Conservation (phyloP, 805 yeast genomes). For the Nakazawaea wyomingensis region DNA sequence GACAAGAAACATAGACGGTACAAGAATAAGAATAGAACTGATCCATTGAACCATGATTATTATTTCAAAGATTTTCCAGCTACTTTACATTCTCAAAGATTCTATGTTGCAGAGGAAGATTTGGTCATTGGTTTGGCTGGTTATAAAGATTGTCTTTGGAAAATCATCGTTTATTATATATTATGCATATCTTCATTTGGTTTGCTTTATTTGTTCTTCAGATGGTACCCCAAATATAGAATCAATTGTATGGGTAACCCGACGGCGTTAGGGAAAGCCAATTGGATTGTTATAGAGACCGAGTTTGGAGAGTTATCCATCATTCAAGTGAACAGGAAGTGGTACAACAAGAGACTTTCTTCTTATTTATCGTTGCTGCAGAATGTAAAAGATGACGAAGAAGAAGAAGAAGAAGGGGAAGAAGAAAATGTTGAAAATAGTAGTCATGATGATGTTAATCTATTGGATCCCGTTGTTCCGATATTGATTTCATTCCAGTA, state of each 20-base stretch:
- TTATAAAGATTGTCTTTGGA: constrained; percentile 49
- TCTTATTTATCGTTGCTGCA: constrained; percentile 41
- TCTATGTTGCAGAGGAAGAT: constrained; percentile 94
- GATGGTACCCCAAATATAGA: constrained; percentile 84
- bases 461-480: constrained; percentile 64
- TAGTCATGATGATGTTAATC: constrained; percentile 17
- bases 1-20: constrained; percentile 1
- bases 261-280: constrained; percentile 73
- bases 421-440: constrained; percentile 15
- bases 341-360: constrained; percentile 71
- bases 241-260: constrained; percentile 61
- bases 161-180: constrained; percentile 42
- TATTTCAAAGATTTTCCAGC: constrained; percentile 39
- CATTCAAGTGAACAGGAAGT: constrained; percentile 46
- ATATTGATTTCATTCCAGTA: constrained; percentile 68
- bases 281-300: constrained; percentile 91
- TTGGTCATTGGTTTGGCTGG: constrained; percentile 94
- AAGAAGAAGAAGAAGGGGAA: constrained; percentile 15
- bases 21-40: constrained; percentile 18
- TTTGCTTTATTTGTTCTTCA: constrained; percentile 58
- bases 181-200: constrained; percentile 64
- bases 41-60: constrained; percentile 32
- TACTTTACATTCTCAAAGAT: constrained; percentile 59
- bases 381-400: constrained; percentile 16
- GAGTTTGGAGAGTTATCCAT: constrained; percentile 83